A percentile compares a stretch with the other conserved stretches of the same genome.
Evolutionary conservation across 2,329 filamentous ascomycete species (phyloP).

Genomic region (Talaromyces marneffei): DNA sequence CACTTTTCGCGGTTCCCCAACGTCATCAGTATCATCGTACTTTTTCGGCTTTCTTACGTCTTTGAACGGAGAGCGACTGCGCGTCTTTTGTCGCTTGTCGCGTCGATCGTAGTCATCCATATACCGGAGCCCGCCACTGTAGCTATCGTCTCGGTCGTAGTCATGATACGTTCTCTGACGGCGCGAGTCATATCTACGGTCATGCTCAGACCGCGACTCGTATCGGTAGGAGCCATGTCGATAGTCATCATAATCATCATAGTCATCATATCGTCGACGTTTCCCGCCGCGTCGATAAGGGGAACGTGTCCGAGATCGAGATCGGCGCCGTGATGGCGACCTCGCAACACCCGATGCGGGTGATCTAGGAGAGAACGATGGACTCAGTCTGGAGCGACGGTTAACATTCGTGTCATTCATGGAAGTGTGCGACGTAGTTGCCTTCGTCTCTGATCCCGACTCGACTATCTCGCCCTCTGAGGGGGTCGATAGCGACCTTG

Average conservation of each 20-base stretch:
- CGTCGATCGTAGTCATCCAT: conserved; percentile 47
- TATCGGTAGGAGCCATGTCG: conserved; percentile 29
- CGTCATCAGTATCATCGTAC: conserved; percentile 33
- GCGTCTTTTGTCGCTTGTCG: conserved; percentile 53
- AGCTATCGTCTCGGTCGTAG: conserved; percentile 44
- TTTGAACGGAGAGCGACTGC: conserved; percentile 44
- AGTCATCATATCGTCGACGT: conserved; percentile 36
- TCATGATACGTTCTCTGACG: conserved; percentile 44
- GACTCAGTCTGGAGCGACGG: conserved; percentile 76
- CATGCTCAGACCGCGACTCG: conserved; percentile 36
- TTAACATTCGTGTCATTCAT: conserved; percentile 80
- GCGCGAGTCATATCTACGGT: conserved; percentile 41
- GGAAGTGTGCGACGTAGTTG: conserved; percentile 73
- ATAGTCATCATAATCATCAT: conserved; percentile 30
- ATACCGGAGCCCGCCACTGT: conserved; percentile 40
- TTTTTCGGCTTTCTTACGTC: conserved; percentile 34
- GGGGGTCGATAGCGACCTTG: conserved; percentile 56
- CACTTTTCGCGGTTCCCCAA: conserved; percentile 34
- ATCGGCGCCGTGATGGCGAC: conserved; percentile 52
- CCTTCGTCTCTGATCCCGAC: conserved; percentile 67
- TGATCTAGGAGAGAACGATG: conserved; percentile 43
- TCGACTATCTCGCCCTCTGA: conserved; percentile 86
- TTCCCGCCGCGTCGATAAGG: conserved; percentile 40
- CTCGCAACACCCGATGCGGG: conserved; percentile 44
- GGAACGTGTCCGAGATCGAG: conserved; percentile 33